Evolutionary conservation across 257 asterid genomes (phyloP).

Genomic region (Solanum etuberosum): DNA sequence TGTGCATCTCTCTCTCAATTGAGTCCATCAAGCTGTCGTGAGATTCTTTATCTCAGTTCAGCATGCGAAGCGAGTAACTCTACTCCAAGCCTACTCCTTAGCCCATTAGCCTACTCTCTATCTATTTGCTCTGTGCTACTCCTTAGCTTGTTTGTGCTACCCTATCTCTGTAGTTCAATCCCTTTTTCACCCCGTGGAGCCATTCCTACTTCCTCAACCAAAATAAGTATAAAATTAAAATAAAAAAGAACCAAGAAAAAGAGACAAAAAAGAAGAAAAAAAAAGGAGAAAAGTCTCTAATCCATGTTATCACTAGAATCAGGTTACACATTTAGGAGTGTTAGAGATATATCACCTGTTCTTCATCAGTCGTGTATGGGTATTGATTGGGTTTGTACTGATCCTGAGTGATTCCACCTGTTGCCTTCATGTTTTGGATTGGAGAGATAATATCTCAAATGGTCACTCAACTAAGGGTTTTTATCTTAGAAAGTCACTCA

Average conservation of each 20-base stretch:
- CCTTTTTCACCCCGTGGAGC: background rate
- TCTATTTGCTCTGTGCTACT: background rate
- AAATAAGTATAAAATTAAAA: background rate
- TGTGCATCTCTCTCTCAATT: background rate
- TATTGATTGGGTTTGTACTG: background rate
- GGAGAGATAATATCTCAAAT: too few species aligned
- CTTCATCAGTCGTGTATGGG: background rate
- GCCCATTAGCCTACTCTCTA: background rate
- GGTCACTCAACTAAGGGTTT: too few species aligned
- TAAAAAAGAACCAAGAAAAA: background rate
- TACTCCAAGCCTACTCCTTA: background rate
- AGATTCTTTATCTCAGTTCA: background rate
- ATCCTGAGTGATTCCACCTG: background rate
- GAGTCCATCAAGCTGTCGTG: background rate
- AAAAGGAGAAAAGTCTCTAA: background rate
- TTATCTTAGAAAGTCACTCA: too few species aligned
- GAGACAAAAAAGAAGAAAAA: background rate
- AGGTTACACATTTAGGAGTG: background rate
- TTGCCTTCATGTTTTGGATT: background rate
- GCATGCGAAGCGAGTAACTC: background rate
- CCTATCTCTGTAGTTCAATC: background rate
- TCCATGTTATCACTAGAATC: background rate
- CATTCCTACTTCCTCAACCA: background rate
- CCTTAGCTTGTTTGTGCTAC: background rate
- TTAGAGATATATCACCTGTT: background rate